These are phyloP conservation scores for Daldinia loculata DNA, from an alignment of 495 filamentous ascomycete species.

Conservation along the genomic window DNA sequence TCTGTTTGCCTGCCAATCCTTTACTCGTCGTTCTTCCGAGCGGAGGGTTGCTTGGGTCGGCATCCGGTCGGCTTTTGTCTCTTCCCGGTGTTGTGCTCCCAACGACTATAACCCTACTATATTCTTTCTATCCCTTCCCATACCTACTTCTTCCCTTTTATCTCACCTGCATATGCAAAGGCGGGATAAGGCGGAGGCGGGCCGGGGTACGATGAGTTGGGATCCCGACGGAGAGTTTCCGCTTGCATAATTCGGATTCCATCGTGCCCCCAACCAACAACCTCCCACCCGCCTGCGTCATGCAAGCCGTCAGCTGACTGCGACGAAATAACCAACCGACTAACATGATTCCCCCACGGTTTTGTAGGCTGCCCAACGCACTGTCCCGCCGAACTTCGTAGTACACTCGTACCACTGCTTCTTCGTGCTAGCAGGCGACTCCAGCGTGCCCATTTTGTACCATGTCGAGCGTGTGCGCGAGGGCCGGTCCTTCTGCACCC, in stretches of 20 bases:
- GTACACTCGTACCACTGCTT: conserved; percentile 98
- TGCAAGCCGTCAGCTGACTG: conserved; percentile 21
- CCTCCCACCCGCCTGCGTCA: neutral
- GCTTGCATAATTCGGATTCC: neutral
- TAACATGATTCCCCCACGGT: neutral
- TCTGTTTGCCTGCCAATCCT: neutral
- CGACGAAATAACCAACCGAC: neutral
- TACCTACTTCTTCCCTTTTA: neutral
- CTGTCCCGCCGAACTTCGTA: conserved; percentile 79
- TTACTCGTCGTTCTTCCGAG: conserved; percentile 6
- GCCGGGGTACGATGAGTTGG: neutral
- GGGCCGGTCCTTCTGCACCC: conserved; percentile 89
- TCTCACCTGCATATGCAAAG: conserved; percentile 28
- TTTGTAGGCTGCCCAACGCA: conserved; percentile 76
- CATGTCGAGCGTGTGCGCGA: conserved; percentile 92
- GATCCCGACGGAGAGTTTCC: neutral
- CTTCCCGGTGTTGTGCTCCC: conserved; percentile 4
- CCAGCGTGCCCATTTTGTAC: conserved; percentile 84
- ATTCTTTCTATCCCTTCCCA: neutral
- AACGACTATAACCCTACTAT: neutral
- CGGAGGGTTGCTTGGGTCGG: conserved; percentile 28
- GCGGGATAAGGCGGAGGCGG: conserved; percentile 19
- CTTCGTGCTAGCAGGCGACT: conserved; percentile 90
- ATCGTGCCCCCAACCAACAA: neutral
- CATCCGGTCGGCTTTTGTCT: conserved; percentile 20